These are phyloP conservation scores for Catharanthus roseus DNA, from an alignment of 257 asterid species.

Conservation along the genomic window DNA sequence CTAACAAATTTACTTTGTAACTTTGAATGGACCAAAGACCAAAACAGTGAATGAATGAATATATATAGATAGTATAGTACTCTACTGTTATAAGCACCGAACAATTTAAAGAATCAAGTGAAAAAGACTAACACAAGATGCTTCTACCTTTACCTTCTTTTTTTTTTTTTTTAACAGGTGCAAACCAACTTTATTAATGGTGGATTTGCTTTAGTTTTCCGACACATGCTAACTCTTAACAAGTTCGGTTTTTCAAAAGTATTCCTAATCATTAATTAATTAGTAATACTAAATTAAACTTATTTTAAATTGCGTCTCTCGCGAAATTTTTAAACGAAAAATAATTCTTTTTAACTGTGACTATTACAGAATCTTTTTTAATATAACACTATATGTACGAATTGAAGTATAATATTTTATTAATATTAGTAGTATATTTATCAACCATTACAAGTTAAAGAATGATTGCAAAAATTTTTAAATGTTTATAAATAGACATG, in stretches of 20 bases:
- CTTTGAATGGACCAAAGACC: constrained; percentile 54
- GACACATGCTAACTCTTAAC: constrained; percentile 34
- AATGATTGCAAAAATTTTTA: no score
- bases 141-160: constrained; percentile 15
- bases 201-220: constrained; percentile 45
- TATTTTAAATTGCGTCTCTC: no score
- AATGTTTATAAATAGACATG: not conserved
- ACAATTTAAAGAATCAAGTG: constrained; percentile 47
- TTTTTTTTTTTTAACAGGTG: constrained; percentile 11
- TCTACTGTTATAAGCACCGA: constrained; percentile 28
- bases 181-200: constrained; percentile 46
- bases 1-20: constrained; percentile 31
- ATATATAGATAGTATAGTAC: no score
- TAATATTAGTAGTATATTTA: no score
- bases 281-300: no score
- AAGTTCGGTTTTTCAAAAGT: constrained; percentile 3
- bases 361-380: no score
- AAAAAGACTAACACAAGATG: constrained; percentile 56
- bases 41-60: constrained; percentile 34
- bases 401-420: no score
- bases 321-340: no score
- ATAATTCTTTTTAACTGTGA: no score
- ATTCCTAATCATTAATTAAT: no score
- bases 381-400: no score
- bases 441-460: no score